Evolutionary conservation across 2,329 filamentous ascomycete species (phyloP), one percentile per base, ranked within the genome.

Genomic region (Dactylellina haptotyla): DNA sequence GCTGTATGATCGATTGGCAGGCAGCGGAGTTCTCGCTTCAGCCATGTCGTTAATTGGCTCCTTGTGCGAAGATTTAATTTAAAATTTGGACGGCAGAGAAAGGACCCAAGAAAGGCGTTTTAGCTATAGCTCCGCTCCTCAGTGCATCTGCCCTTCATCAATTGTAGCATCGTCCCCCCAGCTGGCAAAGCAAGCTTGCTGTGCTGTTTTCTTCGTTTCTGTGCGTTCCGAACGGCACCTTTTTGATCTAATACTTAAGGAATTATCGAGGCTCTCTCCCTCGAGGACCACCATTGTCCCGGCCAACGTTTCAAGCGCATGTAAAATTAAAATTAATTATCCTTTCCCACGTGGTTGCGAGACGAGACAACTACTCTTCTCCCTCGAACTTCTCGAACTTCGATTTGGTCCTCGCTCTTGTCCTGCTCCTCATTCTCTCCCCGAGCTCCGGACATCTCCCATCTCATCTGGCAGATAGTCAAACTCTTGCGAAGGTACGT

Each of bases 401-500:
- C n/a, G n/a, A n/a, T n/a, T n/a, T n/a, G n/a, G n/a, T n/a, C n/a
- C n/a, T n/a, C n/a, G n/a, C n/a, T n/a, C n/a, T n/a, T n/a, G n/a
- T n/a, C n/a, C n/a, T n/a, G n/a, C n/a, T n/a, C n/a, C n/a, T n/a
- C n/a, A 10, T 37, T 45, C 25, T 12, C 9, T 18, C 20, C 39
- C 48, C 62, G 18, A 14, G 39, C 28, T 50, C 30, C 25, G 45
- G 18, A 43, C 64, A 46, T 69, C 64, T 46, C 39, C 14, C 56
- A 30, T 41, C 48, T 18, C 50, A 54, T 39, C 37, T 28, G 28
- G 18, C 30, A n/a, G 23, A 26, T 23, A 1, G 26, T 20, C 0
- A 46, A 10, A 30, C 39, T 16, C 30, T 23, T 56, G 34, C 39
- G 57, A 63, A 62, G 57, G 65, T 62, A 57, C 46, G 65, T 43